Evolutionary conservation across 2,329 filamentous ascomycete genomes (phyloP).

Genomic region (Colletotrichum zoysiae): DNA sequence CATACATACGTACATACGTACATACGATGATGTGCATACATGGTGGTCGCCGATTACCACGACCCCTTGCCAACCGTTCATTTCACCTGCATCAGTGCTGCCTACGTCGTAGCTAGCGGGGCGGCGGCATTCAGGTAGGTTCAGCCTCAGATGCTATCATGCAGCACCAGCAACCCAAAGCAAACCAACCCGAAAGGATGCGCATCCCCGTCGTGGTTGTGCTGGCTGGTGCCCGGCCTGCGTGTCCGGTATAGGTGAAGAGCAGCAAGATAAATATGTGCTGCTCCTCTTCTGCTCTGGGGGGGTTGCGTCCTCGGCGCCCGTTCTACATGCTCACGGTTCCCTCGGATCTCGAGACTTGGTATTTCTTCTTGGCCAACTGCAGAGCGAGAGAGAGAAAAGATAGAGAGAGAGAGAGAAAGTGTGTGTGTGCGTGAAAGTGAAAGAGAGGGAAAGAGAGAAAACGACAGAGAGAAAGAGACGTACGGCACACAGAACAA

Average conservation of each 20-base stretch:
- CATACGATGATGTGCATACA: neutral
- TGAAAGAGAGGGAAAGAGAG: neutral
- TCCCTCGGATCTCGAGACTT: neutral
- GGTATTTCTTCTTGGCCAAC: neutral
- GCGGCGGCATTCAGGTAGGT: neutral
- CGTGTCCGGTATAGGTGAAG: neutral
- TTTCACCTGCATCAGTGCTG: neutral
- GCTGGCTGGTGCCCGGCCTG: neutral
- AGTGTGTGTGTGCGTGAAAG: too few relatives aligned
- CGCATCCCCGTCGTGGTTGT: neutral
- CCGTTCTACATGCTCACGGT: neutral
- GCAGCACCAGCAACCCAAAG: neutral
- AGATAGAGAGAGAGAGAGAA: neutral
- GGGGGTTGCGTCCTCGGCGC: neutral
- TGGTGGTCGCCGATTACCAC: constrained; percentile 33
- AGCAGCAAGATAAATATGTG: neutral
- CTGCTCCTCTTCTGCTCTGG: neutral
- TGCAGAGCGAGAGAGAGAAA: neutral
- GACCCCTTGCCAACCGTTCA: neutral
- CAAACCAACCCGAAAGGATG: neutral
- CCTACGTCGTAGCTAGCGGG: neutral
- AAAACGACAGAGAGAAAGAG: neutral
- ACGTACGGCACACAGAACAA: neutral
- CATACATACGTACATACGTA: constrained; percentile 8
- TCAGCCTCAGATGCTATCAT: constrained; percentile 6